Base-by-base conservation (phyloP, 2,329 filamentous ascomycete species). In the Bipolaris zeicola region DNA sequence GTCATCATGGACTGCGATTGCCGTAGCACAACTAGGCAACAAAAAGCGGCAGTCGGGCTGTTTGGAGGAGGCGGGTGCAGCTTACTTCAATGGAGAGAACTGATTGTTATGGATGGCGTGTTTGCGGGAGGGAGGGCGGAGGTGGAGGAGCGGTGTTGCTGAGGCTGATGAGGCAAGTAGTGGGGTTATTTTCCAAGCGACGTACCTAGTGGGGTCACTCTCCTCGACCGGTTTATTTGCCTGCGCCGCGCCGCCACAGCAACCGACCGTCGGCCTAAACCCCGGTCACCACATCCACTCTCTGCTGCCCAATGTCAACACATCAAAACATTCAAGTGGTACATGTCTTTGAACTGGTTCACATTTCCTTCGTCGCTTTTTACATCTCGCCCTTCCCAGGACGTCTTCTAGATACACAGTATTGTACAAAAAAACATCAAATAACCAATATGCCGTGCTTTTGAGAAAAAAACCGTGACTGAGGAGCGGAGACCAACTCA, bases 401-500 rank as follows among this genome's bases (percentile, higher is more conserved):
- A 55, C 49, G 52, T 34, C 47, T 53, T 65, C 64, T 71, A 73
- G 60, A 68, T 67, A 74, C 64, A 75, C 69, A 64, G 70, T 74
- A 72, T 73, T 63, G 68, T 75, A 75, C 72, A 75, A 65, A 60
- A 58, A 58, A 60, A 58, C 39, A 49, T 50, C 53, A 70, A 68
- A 65, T 53, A 68, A 57, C 61, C 69, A 65, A 57, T 67, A 70
- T 71, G 70, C 72, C 61, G 58, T 71, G 72, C 74, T 75, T 70
- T 73, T 71, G 64, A 62, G 66, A 66, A 66, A 62, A 67, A 66
- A 68, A 67, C 71, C 62, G 63, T 64, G 73, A 71, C 73, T 67
- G 72, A 73, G 72, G 73, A 75, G 73, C 68, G 72, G 74, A 76
- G 73, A 71, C 64, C 61, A 65, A 68, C 64, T 66, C 67, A 67